A percentile compares a stretch with the other conserved stretches of the same genome.
These are phyloP conservation scores for Cercospora brassicicola DNA, from an alignment of 2,329 filamentous ascomycete species.

Conservation along the genomic window DNA sequence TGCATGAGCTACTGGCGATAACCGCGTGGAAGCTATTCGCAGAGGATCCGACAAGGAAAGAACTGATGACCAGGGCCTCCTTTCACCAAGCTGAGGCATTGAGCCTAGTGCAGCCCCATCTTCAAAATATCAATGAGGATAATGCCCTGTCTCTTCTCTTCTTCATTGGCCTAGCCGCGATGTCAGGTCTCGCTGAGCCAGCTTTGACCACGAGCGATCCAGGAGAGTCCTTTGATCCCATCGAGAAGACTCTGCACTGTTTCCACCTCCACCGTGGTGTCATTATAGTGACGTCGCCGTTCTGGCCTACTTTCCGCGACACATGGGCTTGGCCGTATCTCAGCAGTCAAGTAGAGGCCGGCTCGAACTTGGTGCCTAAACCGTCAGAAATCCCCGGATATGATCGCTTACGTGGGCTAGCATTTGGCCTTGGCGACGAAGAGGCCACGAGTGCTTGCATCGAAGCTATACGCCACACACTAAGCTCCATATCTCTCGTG, in stretches of 20 bases:
- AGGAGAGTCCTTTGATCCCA: not conserved
- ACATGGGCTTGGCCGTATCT: not conserved
- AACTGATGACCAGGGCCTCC: not conserved
- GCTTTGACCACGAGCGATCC: not conserved
- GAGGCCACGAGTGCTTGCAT: not conserved
- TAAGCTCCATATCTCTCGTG: not conserved
- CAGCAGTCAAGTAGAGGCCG: not conserved
- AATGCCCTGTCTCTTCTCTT: not conserved
- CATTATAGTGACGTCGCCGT: not conserved
- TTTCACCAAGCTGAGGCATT: not conserved
- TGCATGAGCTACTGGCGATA: not conserved
- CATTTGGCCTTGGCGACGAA: not conserved
- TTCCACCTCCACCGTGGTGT: not conserved
- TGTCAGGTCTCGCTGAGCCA: not conserved
- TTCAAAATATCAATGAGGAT: not conserved
- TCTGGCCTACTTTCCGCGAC: not conserved
- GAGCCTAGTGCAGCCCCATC: not conserved
- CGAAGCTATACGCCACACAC: not conserved
- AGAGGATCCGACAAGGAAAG: not conserved
- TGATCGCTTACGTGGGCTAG: not conserved
- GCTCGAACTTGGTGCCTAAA: not conserved
- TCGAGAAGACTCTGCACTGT: not conserved
- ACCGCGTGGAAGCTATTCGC: not conserved
- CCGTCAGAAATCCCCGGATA: not conserved
- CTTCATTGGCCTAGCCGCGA: not conserved